Evolutionary conservation across 1,284 basidiomycete genomes (phyloP).

Genomic region (Cystobasidium pallidum): DNA sequence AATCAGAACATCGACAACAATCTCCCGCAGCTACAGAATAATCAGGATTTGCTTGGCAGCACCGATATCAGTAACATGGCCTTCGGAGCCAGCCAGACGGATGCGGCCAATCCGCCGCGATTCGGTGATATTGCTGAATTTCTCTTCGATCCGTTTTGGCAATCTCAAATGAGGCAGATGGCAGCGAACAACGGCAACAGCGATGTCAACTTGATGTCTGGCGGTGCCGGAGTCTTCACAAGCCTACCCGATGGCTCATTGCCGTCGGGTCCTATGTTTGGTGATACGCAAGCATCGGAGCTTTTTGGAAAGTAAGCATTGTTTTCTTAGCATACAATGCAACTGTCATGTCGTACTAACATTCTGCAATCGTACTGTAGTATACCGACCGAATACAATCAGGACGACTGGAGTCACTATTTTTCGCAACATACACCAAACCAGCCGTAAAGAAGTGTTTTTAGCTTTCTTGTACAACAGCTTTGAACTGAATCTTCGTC

Average conservation of each 20-base stretch:
- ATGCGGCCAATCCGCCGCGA: neutral
- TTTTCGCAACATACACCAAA: slow-evolving; percentile 18
- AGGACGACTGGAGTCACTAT: slow-evolving; percentile 15
- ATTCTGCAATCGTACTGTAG: neutral
- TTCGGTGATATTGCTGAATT: slow-evolving; percentile 39
- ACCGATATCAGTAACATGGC: neutral
- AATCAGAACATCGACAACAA: neutral
- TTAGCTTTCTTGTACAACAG: too few species aligned
- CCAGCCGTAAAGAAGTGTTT: slow-evolving; percentile 2
- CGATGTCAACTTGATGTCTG: neutral
- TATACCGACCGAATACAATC: slow-evolving; percentile 22
- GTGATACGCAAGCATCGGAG: slow-evolving; percentile 3
- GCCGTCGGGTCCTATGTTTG: slow-evolving; percentile 18
- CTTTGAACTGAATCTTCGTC: too few species aligned
- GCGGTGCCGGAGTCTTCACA: neutral
- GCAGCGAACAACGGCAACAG: slow-evolving; percentile 1
- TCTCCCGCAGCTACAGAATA: neutral
- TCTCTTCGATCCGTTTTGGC: slow-evolving; percentile 43
- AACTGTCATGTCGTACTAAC: too few species aligned
- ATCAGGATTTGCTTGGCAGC: neutral
- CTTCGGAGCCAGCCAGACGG: neutral
- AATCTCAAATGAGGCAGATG: slow-evolving; percentile 36
- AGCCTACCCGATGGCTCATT: neutral
- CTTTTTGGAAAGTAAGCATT: slow-evolving; percentile 9
- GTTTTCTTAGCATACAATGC: too few species aligned